phyloP scores from a whole-genome alignment of 2,329 filamentous ascomycete species.

The Phialophora tarda region DNA sequence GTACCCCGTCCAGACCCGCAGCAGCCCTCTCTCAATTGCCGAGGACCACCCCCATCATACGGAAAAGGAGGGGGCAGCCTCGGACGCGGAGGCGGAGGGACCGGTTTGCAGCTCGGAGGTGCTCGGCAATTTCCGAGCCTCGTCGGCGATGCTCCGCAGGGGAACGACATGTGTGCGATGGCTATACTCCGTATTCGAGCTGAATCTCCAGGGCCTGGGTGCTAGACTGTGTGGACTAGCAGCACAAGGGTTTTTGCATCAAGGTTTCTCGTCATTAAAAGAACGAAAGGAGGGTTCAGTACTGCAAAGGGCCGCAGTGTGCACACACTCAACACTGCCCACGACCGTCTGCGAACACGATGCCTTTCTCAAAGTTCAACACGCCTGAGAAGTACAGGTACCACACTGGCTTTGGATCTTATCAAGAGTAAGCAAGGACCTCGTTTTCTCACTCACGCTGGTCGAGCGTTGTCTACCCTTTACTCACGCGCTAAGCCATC shows the following conservation, averaged over 20 bases:
- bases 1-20: too few species aligned
- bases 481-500: not conserved
- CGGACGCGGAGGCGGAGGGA: not conserved
- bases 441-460: too few species aligned
- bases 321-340: not conserved
- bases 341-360: conserved; percentile 42
- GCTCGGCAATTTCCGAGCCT: conserved; percentile 4
- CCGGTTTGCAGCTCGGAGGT: not conserved
- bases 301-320: not conserved
- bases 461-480: not conserved
- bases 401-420: conserved; percentile 74
- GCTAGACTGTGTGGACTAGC: not conserved
- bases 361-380: conserved; percentile 68
- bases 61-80: not conserved
- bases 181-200: too few species aligned
- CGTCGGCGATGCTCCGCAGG: not conserved
- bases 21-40: too few species aligned
- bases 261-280: not conserved
- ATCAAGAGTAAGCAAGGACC: conserved; percentile 67
- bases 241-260: not conserved
- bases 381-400: conserved; percentile 73
- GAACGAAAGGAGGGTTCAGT: not conserved
- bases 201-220: not conserved
- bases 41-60: not conserved
- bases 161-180: not conserved